Conservation (phyloP, 1,284 basidiomycete genomes). For the Cutaneotrichosporon cyanovorans region DNA sequence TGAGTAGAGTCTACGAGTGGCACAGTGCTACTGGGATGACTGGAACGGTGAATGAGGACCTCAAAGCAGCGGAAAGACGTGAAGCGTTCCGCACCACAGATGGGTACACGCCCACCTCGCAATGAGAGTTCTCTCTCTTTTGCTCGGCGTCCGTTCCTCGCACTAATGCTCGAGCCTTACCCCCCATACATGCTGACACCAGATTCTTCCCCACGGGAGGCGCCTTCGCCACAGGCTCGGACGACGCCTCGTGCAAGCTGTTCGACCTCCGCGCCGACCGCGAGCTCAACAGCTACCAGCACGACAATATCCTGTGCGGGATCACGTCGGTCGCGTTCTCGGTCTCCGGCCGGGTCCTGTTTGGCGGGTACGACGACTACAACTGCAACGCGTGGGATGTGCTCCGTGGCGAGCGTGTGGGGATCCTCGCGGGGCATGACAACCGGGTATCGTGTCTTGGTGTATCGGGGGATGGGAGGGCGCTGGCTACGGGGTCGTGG, state of each 20-base stretch:
- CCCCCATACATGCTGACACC: background rate
- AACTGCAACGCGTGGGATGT: slow-evolving; percentile 99
- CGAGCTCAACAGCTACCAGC: slow-evolving; percentile 91
- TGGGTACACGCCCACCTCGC: too few relatives aligned
- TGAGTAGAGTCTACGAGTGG: too few relatives aligned
- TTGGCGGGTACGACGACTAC: slow-evolving; percentile 99
- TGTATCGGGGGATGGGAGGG: slow-evolving; percentile 92
- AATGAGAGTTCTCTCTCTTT: too few relatives aligned
- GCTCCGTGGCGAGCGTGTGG: slow-evolving; percentile 93
- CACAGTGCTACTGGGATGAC: too few relatives aligned
- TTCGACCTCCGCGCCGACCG: slow-evolving; percentile 97
- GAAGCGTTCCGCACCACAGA: too few relatives aligned
- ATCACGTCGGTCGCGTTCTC: slow-evolving; percentile 99
- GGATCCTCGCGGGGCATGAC: slow-evolving; percentile 93
- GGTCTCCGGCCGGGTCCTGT: slow-evolving; percentile 89
- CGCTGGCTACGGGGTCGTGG: slow-evolving; percentile 96
- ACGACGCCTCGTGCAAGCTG: slow-evolving; percentile 94
- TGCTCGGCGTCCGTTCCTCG: too few relatives aligned
- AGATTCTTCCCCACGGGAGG: slow-evolving; percentile 99
- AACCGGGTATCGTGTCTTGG: slow-evolving; percentile 95
- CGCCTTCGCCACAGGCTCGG: slow-evolving; percentile 96
- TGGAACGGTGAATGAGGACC: background rate
- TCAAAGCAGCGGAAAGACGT: too few relatives aligned
- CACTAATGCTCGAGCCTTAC: too few relatives aligned
- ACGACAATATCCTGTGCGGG: slow-evolving; percentile 96